A percentile compares a stretch with the other conserved stretches of the same genome.
phyloP scores from a whole-genome alignment of 768 basidiomycete genomes.

The Pulveroboletus sp. region DNA sequence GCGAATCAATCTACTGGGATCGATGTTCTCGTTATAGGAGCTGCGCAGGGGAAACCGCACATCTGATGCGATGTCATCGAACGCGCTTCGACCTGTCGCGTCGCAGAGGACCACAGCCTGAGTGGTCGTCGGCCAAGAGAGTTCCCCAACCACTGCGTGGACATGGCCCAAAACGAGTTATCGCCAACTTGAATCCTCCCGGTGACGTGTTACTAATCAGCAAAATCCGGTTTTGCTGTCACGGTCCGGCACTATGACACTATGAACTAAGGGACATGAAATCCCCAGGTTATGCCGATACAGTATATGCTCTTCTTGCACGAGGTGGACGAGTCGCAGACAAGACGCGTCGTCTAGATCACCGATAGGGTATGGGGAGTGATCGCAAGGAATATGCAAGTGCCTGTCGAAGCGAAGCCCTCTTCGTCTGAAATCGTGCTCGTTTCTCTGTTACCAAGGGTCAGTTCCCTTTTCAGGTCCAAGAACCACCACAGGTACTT shows the following conservation, averaged over 20 bases:
- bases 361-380: neutral
- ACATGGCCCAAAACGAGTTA: constrained; percentile 13
- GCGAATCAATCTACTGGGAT: constrained; percentile 16
- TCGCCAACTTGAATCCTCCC: constrained; percentile 13
- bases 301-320: no score
- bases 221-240: no score
- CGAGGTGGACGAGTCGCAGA: constrained; percentile 2
- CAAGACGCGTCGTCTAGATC: neutral
- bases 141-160: constrained; percentile 15
- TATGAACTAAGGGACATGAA: no score
- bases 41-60: constrained; percentile 7
- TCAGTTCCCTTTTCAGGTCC: constrained; percentile 28
- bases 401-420: constrained; percentile 27
- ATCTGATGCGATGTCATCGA: constrained; percentile 5
- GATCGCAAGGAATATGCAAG: constrained; percentile 18
- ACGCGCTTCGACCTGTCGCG: constrained; percentile 3
- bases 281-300: no score
- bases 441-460: constrained; percentile 31
- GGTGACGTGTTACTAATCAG: no score
- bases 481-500: constrained; percentile 30
- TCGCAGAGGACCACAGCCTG: constrained; percentile 19
- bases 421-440: constrained; percentile 9
- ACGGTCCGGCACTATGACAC: no score
- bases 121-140: constrained; percentile 21
- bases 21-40: constrained; percentile 4